Evolutionary conservation across 2,329 filamentous ascomycete species (phyloP), one percentile per base, ranked within the genome.

Genomic region (Dactylellina sp.): DNA sequence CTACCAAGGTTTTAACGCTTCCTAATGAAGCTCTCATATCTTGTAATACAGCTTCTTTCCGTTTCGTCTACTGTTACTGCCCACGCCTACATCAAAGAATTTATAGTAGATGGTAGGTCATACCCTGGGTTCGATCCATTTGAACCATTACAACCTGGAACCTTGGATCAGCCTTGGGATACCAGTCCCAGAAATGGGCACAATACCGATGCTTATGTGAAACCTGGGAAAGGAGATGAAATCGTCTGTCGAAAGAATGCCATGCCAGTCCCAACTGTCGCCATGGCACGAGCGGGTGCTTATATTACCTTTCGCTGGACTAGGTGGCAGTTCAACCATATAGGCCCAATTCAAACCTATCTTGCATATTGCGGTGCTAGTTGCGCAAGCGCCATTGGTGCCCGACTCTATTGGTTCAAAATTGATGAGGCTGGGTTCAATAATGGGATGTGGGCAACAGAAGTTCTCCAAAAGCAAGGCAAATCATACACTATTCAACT

Each of bases 311-410:
- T 63, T 22, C 59, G 59, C 20, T 63, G 47, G 46, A 63, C 16
- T n/a, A 63, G 59, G n/a, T 63, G 57, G 57, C 57, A 61, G 46
- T 14, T 52, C 20, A 61, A 61, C 18, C 57, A 61, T 32, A 46
- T 61, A 3, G 57, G 57, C 32, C 44, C 57, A 12, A 61, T 61
- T 42, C 14, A 37, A 9, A 46, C 44, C 2, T 61, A 61, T 22
- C 57, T 61, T n/a, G 57, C 57, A 3, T 42, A 61, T 20, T 61
- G 57, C 18, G 25, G 42, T 14, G 56, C 40, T n/a, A 49, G 24
- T 18, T 60, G 56, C 39, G 42, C 56, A 7, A 49, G 1, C n/a
- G 56, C 56, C 18, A 49, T 60, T 9, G 56, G 56, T 22, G 24
- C 56, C 7, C 56, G 28, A 24, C 40, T 60, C n/a, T 16, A n/a